phyloP scores from a whole-genome alignment of 192 early-diverging fungal genomes.

The Umbelopsis sp. region DNA sequence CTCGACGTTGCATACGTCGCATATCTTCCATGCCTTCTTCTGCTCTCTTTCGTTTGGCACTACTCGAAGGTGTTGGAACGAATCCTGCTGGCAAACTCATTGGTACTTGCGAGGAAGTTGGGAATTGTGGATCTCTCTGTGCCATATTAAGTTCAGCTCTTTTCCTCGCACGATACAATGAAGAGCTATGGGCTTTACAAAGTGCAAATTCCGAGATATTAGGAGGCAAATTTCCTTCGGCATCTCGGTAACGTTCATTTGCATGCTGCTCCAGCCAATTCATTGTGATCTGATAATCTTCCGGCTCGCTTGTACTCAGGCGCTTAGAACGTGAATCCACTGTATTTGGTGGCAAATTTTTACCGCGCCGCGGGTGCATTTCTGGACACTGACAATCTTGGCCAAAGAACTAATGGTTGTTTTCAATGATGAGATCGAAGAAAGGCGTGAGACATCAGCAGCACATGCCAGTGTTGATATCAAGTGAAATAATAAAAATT shows the following conservation, averaged over 20 bases:
- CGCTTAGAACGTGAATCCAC: constrained; percentile 44
- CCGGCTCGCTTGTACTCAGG: constrained; percentile 26
- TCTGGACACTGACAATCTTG: constrained; percentile 35
- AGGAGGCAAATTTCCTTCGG: constrained; percentile 19
- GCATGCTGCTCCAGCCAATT: constrained; percentile 38
- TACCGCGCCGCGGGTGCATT: constrained; percentile 44
- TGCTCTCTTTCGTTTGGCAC: constrained; percentile 8
- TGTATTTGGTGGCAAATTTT: constrained; percentile 36
- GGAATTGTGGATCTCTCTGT: not conserved
- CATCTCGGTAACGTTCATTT: constrained; percentile 31
- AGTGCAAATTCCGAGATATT: constrained; percentile 38
- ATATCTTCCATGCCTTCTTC: not conserved
- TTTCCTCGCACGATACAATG: constrained; percentile 44
- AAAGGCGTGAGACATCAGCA: constrained; percentile 4
- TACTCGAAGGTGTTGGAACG: constrained; percentile 22
- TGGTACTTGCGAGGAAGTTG: constrained; percentile 18
- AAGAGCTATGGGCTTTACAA: constrained; percentile 43
- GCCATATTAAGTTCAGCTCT: constrained; percentile 12
- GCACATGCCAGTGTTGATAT: constrained; percentile 17
- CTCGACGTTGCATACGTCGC: constrained; percentile 12
- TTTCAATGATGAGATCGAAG: not conserved
- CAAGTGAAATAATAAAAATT: not conserved
- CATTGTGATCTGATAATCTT: constrained; percentile 42
- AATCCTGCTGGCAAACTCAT: constrained; percentile 9
- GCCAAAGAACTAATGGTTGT: constrained; percentile 29